Base-by-base conservation (phyloP, 805 yeast genomes). In the Zygosaccharomyces kombuchaensis region DNA sequence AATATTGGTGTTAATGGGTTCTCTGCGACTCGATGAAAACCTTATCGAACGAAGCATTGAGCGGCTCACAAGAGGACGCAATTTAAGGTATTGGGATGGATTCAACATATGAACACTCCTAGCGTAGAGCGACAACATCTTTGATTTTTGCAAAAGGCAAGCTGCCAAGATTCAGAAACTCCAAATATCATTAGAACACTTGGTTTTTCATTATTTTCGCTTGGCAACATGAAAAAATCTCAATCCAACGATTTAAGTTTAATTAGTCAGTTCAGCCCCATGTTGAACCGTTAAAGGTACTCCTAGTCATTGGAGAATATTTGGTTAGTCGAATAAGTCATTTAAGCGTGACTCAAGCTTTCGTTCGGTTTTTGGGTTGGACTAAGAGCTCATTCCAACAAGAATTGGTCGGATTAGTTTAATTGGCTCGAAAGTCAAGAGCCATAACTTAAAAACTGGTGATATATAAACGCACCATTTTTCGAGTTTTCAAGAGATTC, bases 1-100 rank as follows among this genome's bases (percentile, higher is more conserved):
- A 9, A 87, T 69, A 50, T 10, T 38, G 14, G 41, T 32, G 27
- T 22, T 38, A 17, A 38, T 22, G 13, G 34, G 41, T 38, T 38
- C 34, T n/a, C 31, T 38, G 14, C 21, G n/a, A 25, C 16, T 26
- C 10, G 41, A 38, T 27, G 25, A 21, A 27, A 38, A 38, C 31
- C 41, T 26, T 5, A 38, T 31, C 9, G 29, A 19, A 9, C 25
- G 21, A 14, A 23, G 2, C 17, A 9, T 7, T 9, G 22, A n/a
- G 17, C 6, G 23, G 5, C 25, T 17, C 9, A n/a, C 17, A 10
- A 38, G 23, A 26, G 31, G 34, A 35, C 25, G 31, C 14, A 4
- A 10, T 19, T 25, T 43, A 9, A 39, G 37, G 19, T 26, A 22
- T 36, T 35, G 41, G n/a, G 40, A 21, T 6, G 50, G 46, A 16